A percentile compares a stretch with the other conserved stretches of the same genome.
Evolutionary conservation across 768 basidiomycete species (phyloP).

Genomic region (Suillus alpinus): DNA sequence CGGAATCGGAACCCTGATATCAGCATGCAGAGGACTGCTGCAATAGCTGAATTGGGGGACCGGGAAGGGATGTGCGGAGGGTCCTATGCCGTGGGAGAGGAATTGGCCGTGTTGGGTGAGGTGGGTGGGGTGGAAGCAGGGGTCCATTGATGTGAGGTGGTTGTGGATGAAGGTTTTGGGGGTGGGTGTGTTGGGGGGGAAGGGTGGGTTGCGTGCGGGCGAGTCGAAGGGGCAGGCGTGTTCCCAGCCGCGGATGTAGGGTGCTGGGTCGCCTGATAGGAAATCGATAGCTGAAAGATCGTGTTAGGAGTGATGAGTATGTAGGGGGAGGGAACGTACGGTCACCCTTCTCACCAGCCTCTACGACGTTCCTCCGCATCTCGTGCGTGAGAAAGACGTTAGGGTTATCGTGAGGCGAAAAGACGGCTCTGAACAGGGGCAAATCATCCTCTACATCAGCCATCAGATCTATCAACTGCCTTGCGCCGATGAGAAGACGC

Average conservation of each 20-base stretch:
- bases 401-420: conserved; percentile 45
- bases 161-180: conserved; percentile 26
- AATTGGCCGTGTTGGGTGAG: conserved; percentile 47
- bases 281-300: background rate
- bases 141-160: conserved; percentile 35
- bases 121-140: conserved; percentile 38
- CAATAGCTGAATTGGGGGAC: conserved; percentile 50
- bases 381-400: conserved; percentile 35
- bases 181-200: conserved; percentile 12
- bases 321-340: background rate
- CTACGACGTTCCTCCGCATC: conserved; percentile 27
- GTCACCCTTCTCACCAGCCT: conserved; percentile 23
- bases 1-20: conserved; percentile 45
- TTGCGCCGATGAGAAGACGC: conserved; percentile 17
- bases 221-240: conserved; percentile 37
- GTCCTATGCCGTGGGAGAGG: conserved; percentile 42
- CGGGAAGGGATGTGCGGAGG: conserved; percentile 34
- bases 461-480: conserved; percentile 40
- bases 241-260: conserved; percentile 31
- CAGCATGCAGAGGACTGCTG: conserved; percentile 44
- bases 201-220: conserved; percentile 27
- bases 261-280: background rate
- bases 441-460: conserved; percentile 37
- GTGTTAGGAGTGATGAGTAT: background rate
- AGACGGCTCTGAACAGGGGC: conserved; percentile 45